Evolutionary conservation across 2,329 filamentous ascomycete species (phyloP), one percentile per base, ranked within the genome.

Genomic region (Penicillium sp.): DNA sequence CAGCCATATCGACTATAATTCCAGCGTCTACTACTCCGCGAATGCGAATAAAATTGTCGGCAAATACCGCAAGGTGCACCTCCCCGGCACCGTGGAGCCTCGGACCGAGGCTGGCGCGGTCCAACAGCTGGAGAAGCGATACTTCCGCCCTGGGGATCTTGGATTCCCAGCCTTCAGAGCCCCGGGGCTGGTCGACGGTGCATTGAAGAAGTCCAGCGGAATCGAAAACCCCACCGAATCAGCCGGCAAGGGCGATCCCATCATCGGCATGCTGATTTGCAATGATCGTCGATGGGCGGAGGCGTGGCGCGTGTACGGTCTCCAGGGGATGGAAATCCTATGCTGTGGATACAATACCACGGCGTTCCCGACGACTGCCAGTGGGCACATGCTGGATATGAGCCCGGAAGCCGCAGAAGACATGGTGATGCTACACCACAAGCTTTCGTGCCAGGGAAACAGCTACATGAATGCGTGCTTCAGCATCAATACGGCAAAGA

Each of bases 41-140:
- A 57, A 58, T 4, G 52, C 59, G 19, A 64, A 61, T 13, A 52
- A 62, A 30, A 64, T 76, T 5, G 53, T 79, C 15, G 64, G 63
- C 19, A 79, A 77, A 50, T 79, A 79, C 51, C 67, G 75, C 43
- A 79, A 79, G 54, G 65, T 78, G 2, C 76, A 79, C 49, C 61
- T 79, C 3, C 76, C 76, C 0, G 76, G 76, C 0, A 72, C 71
- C 2, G 62, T 67, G n/a, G 74, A 77, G 51, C 74, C 75, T 8
- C 70, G 75, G 20, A 60, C 67, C 3, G 67, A 73, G 27, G 70
- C 73, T 3, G 61, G 68, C 3, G 72, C 71, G 2, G 69, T 71
- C 3, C 74, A 78, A 50, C 76, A 79, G 57, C 67, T 79, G 3
- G 76, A 79, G 55, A 79, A 79, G 58, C 59, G 72, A 21, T 79